phyloP scores from a whole-genome alignment of 2,329 filamentous ascomycete species.

The Xylariales sp. region DNA sequence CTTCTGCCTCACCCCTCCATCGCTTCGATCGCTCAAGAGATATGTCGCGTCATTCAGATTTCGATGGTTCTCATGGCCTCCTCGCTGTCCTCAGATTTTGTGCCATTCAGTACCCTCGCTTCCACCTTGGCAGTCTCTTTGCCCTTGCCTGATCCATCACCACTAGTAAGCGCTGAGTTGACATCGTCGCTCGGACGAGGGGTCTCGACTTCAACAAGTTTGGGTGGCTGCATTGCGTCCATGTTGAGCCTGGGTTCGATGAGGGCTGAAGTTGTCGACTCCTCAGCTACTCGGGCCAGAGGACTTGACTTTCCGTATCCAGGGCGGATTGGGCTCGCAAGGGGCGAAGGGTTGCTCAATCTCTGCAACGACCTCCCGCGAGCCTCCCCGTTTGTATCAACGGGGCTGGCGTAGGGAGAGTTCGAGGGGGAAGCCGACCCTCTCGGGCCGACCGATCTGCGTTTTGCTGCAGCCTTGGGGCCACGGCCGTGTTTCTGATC shows the following conservation, averaged over 20 bases:
- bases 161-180: conserved; percentile 22
- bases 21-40: no score
- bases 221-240: conserved; percentile 38
- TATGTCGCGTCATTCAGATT: no score
- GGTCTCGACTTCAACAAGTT: conserved; percentile 53
- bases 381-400: conserved; percentile 52
- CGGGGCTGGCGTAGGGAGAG: conserved; percentile 62
- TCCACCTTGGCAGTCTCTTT: conserved; percentile 30
- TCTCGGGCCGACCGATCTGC: conserved; percentile 43
- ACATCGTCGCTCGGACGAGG: conserved; percentile 40
- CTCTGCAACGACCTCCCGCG: conserved; percentile 71
- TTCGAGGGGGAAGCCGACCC: conserved; percentile 40
- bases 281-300: conserved; percentile 71
- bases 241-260: conserved; percentile 15
- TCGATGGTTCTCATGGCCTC: conserved; percentile 59
- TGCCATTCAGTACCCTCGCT: conserved; percentile 30
- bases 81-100: conserved; percentile 38
- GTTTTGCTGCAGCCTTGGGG: conserved; percentile 37
- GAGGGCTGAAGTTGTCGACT: conserved; percentile 33
- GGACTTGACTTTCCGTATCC: conserved; percentile 66
- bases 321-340: conserved; percentile 60
- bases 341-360: conserved; percentile 59
- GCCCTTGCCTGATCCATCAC: conserved; percentile 30
- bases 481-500: conserved; percentile 89
- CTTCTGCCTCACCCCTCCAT: no score